Evolutionary conservation across 176 grass and related monocot species (phyloP), one percentile per base, ranked within the genome.

Genomic region (Oryza meridionalis): DNA sequence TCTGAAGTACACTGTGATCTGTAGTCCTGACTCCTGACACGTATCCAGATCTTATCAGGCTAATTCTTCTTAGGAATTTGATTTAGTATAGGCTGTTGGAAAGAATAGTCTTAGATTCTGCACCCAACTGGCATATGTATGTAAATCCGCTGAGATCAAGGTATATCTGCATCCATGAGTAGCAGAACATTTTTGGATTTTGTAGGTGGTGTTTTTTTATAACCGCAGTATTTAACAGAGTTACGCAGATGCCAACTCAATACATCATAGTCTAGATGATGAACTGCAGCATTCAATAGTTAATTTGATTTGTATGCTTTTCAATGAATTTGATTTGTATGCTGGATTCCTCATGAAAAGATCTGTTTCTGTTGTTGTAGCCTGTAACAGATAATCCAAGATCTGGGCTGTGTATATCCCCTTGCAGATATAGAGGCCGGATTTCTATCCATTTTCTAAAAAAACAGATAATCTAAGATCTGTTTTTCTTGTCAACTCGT

Each of bases 231-330:
- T 37, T 37, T 37, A 31, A 11, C 59, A 79, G 14, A 29, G n/a
- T 73, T 77, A 43, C 21, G 26, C 58, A 4, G 13, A 84, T 51
- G 4, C 11, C 55, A 32, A 42, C 69, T 44, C 32, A 25, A 5
- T 72, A 50, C 26, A 50, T 72, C 27, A 32, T 29, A 49, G 6
- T 69, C 13, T 29, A 73, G 25, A 44, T 63, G 9, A 12, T 35
- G 32, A 70, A 46, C 11, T 85, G 32, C 10, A 24, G 53, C 50
- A 53, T 51, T 14, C 17, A 37, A 37, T 26, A 29, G 11, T 53
- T 7, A 50, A 75, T 45, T 61, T 72, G 22, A 80, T 82, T 50
- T 38, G 15, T 58, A 45, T 86, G 45, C 17, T 46, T 55, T 55
- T 47, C 0, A 27, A 15, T 44, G 7, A 37, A 67, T 46, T 62